Conservation (phyloP, 2,329 filamentous ascomycete species). For the Endothia cerciana region DNA sequence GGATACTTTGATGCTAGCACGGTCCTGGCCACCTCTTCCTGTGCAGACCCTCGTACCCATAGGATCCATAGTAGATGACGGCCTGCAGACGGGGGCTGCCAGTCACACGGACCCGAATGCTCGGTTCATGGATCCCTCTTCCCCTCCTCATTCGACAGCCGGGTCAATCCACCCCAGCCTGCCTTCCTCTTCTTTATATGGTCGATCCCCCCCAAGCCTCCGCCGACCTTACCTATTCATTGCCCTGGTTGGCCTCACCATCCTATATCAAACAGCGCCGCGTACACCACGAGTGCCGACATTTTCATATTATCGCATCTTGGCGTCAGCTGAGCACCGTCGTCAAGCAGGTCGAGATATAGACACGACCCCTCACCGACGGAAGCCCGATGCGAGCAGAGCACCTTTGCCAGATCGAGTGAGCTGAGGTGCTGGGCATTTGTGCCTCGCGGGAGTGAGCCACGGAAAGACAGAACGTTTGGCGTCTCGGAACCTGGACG, state of each 20-base stretch:
- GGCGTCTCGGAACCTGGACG: background rate
- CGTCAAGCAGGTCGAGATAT: background rate
- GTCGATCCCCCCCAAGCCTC: background rate
- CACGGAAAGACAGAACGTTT: background rate
- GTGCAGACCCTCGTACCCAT: background rate
- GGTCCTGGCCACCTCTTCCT: background rate
- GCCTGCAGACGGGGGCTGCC: constrained; percentile 8
- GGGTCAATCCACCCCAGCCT: background rate
- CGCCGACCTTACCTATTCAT: background rate
- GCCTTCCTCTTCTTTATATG: background rate
- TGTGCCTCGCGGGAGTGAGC: background rate
- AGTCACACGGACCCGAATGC: constrained; percentile 13
- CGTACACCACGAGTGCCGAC: background rate
- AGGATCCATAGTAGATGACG: background rate
- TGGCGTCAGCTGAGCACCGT: background rate
- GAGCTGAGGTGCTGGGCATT: background rate
- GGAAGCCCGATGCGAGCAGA: background rate
- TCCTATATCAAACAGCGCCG: background rate
- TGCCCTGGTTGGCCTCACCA: constrained; percentile 5
- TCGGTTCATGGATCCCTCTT: constrained; percentile 9
- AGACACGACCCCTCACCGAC: background rate
- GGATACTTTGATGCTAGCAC: background rate
- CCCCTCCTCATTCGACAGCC: constrained; percentile 9
- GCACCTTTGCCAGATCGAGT: background rate
- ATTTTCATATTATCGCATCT: background rate